Evolutionary conservation across 371 early-diverging fungal species (phyloP).

Genomic region (Nematocida minor): DNA sequence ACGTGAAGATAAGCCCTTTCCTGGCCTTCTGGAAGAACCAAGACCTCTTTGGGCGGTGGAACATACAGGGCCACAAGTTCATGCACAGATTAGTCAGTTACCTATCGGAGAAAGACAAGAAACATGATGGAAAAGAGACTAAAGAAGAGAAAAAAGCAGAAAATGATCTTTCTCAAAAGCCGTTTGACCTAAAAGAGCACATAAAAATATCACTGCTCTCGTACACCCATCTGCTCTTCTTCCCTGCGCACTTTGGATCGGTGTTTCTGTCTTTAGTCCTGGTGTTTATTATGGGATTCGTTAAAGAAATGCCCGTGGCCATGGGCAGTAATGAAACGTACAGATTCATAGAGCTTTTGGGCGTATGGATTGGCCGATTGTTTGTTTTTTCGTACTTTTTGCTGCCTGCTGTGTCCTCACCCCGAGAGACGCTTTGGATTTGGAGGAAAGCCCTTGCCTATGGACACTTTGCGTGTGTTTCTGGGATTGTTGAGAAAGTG

Average conservation of each 20-base stretch:
- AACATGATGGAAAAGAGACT: too few relatives aligned
- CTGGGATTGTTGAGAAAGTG: neutral
- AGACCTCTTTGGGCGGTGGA: constrained; percentile 25
- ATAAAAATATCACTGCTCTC: neutral
- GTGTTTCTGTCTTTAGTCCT: neutral
- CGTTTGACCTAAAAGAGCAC: neutral
- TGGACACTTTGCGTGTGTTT: constrained; percentile 23
- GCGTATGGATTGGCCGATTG: neutral
- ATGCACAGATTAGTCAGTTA: neutral
- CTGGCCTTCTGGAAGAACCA: neutral
- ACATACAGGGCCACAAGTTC: constrained; percentile 31
- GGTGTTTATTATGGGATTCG: neutral
- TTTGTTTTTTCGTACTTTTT: constrained; percentile 22
- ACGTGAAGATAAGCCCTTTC: neutral
- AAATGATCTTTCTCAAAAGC: neutral
- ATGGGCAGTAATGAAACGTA: neutral
- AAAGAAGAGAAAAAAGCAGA: neutral
- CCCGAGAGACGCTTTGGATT: neutral
- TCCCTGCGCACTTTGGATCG: neutral
- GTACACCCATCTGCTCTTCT: constrained; percentile 24
- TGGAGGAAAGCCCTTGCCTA: constrained; percentile 17
- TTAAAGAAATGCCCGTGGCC: neutral
- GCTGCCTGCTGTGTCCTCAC: neutral
- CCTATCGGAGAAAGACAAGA: neutral
- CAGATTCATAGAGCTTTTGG: neutral